Evolutionary conservation across 192 early-diverging fungal genomes (phyloP).

Genomic region (Entophlyctis luteolus): DNA sequence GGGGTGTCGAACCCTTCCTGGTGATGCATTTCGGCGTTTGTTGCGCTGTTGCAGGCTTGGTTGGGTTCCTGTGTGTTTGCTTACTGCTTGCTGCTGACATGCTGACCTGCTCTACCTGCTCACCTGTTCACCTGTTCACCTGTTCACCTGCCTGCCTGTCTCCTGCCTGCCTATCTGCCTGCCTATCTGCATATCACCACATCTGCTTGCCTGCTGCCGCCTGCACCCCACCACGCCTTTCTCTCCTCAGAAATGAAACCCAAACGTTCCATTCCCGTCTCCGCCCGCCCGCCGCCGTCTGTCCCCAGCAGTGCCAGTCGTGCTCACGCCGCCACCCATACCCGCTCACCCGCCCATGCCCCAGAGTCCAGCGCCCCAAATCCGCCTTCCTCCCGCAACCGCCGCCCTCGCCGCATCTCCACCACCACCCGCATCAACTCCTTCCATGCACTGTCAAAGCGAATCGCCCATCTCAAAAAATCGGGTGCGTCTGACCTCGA

Average conservation of each 20-base stretch:
- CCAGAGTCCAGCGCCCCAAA: neutral
- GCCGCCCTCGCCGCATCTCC: conserved; percentile 27
- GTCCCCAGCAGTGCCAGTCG: too few relatives aligned
- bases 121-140: too few relatives aligned
- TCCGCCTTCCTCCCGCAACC: neutral
- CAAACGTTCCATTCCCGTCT: neutral
- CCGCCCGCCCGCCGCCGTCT: neutral
- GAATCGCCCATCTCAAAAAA: conserved; percentile 50
- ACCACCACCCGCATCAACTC: conserved; percentile 58
- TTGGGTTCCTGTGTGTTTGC: too few relatives aligned
- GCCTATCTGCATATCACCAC: neutral
- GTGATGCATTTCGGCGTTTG: too few relatives aligned
- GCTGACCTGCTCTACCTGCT: too few relatives aligned
- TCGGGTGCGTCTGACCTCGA: neutral
- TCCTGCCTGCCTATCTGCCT: neutral
- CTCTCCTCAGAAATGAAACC: neutral
- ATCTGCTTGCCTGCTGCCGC: neutral
- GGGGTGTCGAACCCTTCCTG: too few relatives aligned
- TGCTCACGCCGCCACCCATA: too few relatives aligned
- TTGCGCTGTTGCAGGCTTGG: too few relatives aligned
- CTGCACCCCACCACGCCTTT: neutral
- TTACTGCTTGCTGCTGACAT: too few relatives aligned
- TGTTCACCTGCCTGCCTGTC: too few relatives aligned
- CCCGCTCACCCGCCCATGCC: neutral
- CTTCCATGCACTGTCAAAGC: conserved; percentile 79